Percentiles rank a stretch among this genome's conserved stretches.
These are phyloP conservation scores for Aspergillus oerlinghausenensis DNA, from an alignment of 2,329 filamentous ascomycete genomes.

Conservation along the genomic window DNA sequence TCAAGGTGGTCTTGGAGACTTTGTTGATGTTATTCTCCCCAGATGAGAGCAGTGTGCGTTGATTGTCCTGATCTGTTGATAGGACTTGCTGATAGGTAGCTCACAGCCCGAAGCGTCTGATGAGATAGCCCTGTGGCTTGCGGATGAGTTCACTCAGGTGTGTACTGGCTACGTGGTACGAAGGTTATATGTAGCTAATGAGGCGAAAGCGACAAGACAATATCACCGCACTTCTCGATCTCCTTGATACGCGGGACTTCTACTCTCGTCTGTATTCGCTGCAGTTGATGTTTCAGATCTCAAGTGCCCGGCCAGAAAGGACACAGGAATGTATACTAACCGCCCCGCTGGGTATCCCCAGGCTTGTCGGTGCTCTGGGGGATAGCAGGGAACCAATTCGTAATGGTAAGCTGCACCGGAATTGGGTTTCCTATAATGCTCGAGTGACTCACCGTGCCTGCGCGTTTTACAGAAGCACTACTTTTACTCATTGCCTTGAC, in stretches of 20 bases:
- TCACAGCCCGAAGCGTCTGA: constrained; percentile 84
- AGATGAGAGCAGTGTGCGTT: constrained; percentile 55
- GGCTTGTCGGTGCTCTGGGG: constrained; percentile 77
- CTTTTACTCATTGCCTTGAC: constrained; percentile 85
- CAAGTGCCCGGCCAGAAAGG: constrained; percentile 77
- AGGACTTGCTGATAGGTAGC: constrained; percentile 19
- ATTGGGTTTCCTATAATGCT: not conserved
- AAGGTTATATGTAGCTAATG: constrained; percentile 42
- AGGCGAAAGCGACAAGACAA: constrained; percentile 78
- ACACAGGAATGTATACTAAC: constrained; percentile 92
- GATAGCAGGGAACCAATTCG: constrained; percentile 82
- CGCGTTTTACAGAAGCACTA: constrained; percentile 59
- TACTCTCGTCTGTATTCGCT: constrained; percentile 88
- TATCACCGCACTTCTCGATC: constrained; percentile 81
- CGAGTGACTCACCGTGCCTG: constrained; percentile 10
- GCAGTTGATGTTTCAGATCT: constrained; percentile 82
- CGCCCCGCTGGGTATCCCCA: constrained; percentile 80
- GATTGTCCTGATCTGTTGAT: constrained; percentile 2
- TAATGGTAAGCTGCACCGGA: constrained; percentile 53
- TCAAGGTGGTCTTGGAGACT: constrained; percentile 92
- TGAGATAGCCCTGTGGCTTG: constrained; percentile 91
- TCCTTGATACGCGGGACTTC: constrained; percentile 82
- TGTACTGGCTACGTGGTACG: constrained; percentile 17
- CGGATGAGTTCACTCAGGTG: constrained; percentile 94
- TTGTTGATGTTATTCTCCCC: constrained; percentile 85